These are phyloP conservation scores for Phytophthora sojae DNA, from an alignment of 352 stramenopile species.

Conservation along the genomic window DNA sequence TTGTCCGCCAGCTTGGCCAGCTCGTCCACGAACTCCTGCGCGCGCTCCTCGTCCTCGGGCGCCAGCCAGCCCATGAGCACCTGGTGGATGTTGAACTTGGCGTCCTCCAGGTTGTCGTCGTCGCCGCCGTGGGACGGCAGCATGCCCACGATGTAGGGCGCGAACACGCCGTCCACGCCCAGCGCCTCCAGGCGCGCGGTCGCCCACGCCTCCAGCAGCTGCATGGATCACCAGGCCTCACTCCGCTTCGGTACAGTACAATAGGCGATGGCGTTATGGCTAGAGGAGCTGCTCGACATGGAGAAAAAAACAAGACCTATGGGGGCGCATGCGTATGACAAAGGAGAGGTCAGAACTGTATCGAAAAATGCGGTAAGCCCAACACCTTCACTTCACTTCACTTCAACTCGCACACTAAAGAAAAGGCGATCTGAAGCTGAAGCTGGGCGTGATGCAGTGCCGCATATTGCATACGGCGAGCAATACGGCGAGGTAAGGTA, in stretches of 20 bases:
- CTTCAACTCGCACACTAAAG: too few relatives aligned
- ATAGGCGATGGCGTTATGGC: neutral
- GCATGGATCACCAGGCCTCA: constrained; percentile 16
- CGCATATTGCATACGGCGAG: neutral
- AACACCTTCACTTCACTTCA: neutral
- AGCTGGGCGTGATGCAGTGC: neutral
- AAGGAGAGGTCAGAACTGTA: constrained; percentile 3
- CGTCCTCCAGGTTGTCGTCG: constrained; percentile 60
- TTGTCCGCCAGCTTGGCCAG: constrained; percentile 65
- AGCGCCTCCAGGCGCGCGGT: constrained; percentile 69
- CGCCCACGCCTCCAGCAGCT: constrained; percentile 74
- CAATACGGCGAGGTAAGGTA: neutral
- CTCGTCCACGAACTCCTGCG: constrained; percentile 77
- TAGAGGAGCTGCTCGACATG: neutral
- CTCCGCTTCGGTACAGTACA: neutral
- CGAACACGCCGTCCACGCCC: constrained; percentile 85
- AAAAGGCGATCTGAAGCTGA: neutral
- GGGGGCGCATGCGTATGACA: neutral
- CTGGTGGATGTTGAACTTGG: constrained; percentile 80
- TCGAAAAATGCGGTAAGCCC: neutral
- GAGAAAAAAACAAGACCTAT: constrained; percentile 5
- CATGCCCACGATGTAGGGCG: constrained; percentile 86
- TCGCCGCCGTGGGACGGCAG: constrained; percentile 44
- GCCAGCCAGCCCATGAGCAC: constrained; percentile 87
- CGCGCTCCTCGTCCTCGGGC: constrained; percentile 76